These are phyloP conservation scores for Saccharomyces hybrid DNA, from an alignment of 1,139 yeast genomes.

Conservation along the genomic window DNA sequence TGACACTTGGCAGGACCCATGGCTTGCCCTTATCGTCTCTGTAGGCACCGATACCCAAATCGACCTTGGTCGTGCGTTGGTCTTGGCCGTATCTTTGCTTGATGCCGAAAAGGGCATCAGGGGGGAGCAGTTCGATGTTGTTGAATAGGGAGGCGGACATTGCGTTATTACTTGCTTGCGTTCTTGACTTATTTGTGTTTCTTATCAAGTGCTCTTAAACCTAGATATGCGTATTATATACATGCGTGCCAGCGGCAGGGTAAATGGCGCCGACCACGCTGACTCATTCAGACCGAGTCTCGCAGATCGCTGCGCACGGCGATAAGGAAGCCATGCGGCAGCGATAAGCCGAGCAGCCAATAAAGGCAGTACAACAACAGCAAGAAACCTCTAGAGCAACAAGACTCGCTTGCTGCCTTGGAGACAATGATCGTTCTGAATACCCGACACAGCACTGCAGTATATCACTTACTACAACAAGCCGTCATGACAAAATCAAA, in stretches of 20 bases:
- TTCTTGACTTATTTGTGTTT: background rate
- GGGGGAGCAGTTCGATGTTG: constrained; percentile 53
- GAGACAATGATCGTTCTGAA: no score
- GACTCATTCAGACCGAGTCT: background rate
- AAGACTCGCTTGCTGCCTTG: no score
- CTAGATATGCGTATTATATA: background rate
- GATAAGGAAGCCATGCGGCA: background rate
- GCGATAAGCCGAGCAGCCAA: background rate
- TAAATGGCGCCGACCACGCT: background rate
- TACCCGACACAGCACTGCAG: no score
- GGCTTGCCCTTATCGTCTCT: constrained; percentile 90
- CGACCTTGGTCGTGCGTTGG: constrained; percentile 55
- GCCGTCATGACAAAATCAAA: no score
- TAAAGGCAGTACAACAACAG: background rate
- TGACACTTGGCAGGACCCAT: constrained; percentile 85
- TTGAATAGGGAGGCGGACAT: constrained; percentile 33
- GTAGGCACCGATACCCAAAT: constrained; percentile 93
- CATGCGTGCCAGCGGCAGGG: background rate
- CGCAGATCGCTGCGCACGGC: background rate
- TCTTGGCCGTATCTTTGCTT: constrained; percentile 69
- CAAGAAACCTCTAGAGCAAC: background rate
- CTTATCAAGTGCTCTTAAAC: background rate
- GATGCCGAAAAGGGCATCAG: constrained; percentile 77
- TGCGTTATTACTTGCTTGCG: background rate
- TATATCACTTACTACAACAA: no score